Evolutionary conservation across 2,329 filamentous ascomycete species (phyloP).

Genomic region (Pseudogymnoascus sp.): DNA sequence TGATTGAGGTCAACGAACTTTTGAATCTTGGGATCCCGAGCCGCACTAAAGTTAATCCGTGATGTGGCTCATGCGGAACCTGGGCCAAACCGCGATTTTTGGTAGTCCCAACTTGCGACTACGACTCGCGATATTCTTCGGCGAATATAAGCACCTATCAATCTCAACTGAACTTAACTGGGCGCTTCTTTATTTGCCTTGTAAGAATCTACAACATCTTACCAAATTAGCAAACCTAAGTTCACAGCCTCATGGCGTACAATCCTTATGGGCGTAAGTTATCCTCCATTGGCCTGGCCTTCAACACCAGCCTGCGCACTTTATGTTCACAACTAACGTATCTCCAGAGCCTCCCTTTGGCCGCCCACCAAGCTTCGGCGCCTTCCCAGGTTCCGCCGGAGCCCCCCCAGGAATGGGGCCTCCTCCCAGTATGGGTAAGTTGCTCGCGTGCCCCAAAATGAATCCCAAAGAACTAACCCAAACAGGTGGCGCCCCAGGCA

Average conservation of each 20-base stretch:
- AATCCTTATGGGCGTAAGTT: constrained; percentile 29
- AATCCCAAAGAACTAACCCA: constrained; percentile 14
- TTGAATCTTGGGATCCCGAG: constrained; percentile 5
- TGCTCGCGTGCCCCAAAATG: constrained; percentile 10
- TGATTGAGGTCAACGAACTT: constrained; percentile 7
- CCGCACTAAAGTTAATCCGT: constrained; percentile 5
- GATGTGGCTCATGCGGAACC: constrained; percentile 3
- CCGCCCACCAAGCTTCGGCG: constrained; percentile 63
- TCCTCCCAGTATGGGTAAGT: constrained; percentile 74
- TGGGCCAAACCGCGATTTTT: constrained; percentile 3
- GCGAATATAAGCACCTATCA: background rate
- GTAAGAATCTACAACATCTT: background rate
- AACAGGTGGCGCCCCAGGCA: constrained; percentile 67
- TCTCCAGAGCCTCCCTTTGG: constrained; percentile 46
- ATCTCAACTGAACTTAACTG: background rate
- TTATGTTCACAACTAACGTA: background rate
- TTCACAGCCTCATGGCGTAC: constrained; percentile 24
- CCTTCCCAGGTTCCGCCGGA: constrained; percentile 52
- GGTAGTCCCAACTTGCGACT: background rate
- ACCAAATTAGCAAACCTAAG: background rate
- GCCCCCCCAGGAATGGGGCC: constrained; percentile 61
- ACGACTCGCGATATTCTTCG: background rate
- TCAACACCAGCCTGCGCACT: background rate
- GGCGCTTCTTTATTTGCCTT: background rate
- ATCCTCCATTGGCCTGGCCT: background rate